Evolutionary conservation across 108 stramenopile species (phyloP).

Genomic region (Discostella pseudostelligera): DNA sequence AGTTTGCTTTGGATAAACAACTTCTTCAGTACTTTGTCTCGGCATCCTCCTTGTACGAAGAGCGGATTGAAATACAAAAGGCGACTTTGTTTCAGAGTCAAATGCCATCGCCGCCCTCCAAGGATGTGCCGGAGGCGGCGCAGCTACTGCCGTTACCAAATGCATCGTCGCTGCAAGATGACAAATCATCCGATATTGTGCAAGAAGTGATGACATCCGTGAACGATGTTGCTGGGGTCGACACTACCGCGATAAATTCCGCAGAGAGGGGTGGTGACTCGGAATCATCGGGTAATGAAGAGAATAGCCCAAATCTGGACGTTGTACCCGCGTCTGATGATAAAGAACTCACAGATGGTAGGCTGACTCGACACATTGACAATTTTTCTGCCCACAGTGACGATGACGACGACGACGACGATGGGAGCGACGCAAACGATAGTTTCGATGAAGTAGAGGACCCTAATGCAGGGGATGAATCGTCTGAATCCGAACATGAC

Average conservation of each 20-base stretch:
- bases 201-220: slow-evolving; percentile 5
- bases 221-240: background rate
- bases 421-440: slow-evolving; percentile 17
- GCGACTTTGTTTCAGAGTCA: slow-evolving; percentile 32
- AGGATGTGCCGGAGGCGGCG: background rate
- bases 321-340: slow-evolving; percentile 1
- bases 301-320: background rate
- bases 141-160: slow-evolving; percentile 17
- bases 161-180: background rate
- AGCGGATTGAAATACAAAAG: slow-evolving; percentile 75
- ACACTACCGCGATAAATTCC: background rate
- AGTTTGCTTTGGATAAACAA: slow-evolving; percentile 47
- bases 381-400: slow-evolving; percentile 1
- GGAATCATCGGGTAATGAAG: background rate
- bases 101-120: slow-evolving; percentile 1
- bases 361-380: background rate
- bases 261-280: background rate
- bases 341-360: background rate
- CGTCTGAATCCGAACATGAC: slow-evolving; percentile 11
- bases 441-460: background rate
- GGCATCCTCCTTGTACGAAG: slow-evolving; percentile 71
- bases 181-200: slow-evolving; percentile 9
- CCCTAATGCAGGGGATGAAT: slow-evolving; percentile 5
- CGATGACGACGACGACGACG: slow-evolving; percentile 31
- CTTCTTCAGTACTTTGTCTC: slow-evolving; percentile 61